Evolutionary conservation across 192 early-diverging fungal genomes (phyloP).

Genomic region (Lobosporangium transversale): DNA sequence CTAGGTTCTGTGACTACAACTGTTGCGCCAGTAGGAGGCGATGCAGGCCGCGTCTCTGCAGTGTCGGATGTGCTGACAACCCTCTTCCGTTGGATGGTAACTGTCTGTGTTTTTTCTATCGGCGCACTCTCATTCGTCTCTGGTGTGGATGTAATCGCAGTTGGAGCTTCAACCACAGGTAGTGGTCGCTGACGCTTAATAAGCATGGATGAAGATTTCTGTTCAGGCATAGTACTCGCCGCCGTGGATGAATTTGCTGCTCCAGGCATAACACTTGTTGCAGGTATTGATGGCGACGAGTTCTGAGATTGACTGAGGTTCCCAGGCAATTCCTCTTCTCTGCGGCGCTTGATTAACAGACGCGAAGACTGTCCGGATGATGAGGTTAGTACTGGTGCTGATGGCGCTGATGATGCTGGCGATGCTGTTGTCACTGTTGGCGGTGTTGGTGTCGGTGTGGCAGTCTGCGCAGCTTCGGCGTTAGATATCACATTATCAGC

Average conservation of each 20-base stretch:
- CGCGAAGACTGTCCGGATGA: constrained; percentile 12
- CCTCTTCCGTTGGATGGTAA: constrained; percentile 22
- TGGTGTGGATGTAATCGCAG: background rate
- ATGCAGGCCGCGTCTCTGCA: constrained; percentile 7
- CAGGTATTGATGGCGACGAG: constrained; percentile 3
- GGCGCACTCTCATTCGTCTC: constrained; percentile 8
- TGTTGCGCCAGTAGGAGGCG: constrained; percentile 5
- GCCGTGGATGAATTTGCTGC: constrained; percentile 20
- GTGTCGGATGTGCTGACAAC: constrained; percentile 13
- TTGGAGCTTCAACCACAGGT: constrained; percentile 23
- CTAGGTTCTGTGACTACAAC: background rate
- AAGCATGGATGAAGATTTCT: constrained; percentile 33
- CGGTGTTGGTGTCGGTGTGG: background rate
- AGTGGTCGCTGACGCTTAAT: constrained; percentile 44
- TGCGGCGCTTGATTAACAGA: constrained; percentile 35
- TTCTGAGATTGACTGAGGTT: constrained; percentile 5
- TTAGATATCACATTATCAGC: background rate
- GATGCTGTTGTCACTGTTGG: background rate
- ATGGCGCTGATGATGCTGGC: background rate
- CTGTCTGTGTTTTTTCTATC: background rate
- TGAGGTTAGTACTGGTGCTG: background rate
- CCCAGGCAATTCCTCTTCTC: constrained; percentile 29
- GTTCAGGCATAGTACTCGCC: constrained; percentile 12
- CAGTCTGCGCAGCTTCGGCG: background rate
- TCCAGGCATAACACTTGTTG: constrained; percentile 5